A percentile compares a stretch with the other conserved stretches of the same genome.
Conservation (phyloP, 495 filamentous ascomycete species). For the Annulohypoxylon moriforme region DNA sequence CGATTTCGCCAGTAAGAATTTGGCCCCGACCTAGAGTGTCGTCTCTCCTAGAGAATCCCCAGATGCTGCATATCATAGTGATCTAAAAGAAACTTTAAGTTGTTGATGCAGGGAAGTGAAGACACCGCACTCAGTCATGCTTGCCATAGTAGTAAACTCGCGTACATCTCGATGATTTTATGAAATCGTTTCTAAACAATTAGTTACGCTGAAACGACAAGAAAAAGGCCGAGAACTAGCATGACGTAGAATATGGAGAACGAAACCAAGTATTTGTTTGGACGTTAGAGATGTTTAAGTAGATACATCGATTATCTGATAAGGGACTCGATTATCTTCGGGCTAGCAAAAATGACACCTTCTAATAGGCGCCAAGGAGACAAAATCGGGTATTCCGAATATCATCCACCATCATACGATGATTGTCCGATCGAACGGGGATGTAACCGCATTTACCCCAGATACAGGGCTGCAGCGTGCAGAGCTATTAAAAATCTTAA, state of each 20-base stretch:
- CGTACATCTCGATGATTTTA: background rate
- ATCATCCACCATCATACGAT: slow-evolving; percentile 31
- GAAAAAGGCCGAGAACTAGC: background rate
- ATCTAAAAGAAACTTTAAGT: background rate
- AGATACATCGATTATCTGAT: no score
- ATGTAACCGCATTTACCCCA: slow-evolving; percentile 28
- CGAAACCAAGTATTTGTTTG: background rate
- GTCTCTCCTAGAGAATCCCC: no score
- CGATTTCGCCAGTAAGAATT: no score
- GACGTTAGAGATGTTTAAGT: background rate
- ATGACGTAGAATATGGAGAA: background rate
- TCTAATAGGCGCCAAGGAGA: slow-evolving; percentile 25
- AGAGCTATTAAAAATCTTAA: slow-evolving; percentile 13
- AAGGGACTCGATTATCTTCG: no score
- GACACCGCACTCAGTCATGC: background rate
- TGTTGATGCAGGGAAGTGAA: background rate
- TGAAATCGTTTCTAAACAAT: background rate
- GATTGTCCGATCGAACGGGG: slow-evolving; percentile 33
- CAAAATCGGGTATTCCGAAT: slow-evolving; percentile 15
- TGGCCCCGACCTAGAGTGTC: no score
- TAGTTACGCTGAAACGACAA: background rate
- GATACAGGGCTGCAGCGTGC: slow-evolving; percentile 32
- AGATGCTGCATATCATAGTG: no score
- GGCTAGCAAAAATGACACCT: background rate
- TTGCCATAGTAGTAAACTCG: background rate